Evolutionary conservation across 768 basidiomycete genomes (phyloP).

Genomic region (Leucocoprinus sp.): DNA sequence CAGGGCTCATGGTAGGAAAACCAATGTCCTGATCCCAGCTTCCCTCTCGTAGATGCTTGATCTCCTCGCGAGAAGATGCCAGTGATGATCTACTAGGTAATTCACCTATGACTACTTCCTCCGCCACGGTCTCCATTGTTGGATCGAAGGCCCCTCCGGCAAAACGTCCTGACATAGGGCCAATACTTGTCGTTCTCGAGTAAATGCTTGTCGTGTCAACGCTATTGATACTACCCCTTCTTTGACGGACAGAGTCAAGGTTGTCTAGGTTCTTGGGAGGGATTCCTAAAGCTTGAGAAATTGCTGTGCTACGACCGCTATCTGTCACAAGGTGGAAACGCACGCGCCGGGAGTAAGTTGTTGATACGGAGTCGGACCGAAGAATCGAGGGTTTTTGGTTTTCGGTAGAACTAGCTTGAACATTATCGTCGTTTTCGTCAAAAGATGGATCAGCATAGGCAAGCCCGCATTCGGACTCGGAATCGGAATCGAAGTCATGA

Average conservation of each 20-base stretch:
- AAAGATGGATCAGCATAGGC: conserved; percentile 45
- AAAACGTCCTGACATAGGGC: conserved; percentile 2
- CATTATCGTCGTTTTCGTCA: conserved; percentile 25
- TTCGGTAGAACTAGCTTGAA: conserved; percentile 6
- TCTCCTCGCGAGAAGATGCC: conserved; percentile 4
- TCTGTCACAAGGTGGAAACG: not conserved
- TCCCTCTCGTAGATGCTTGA: not conserved
- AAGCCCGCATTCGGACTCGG: conserved; percentile 36
- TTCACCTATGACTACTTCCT: conserved; percentile 14
- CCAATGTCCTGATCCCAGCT: conserved; percentile 3
- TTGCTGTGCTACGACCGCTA: conserved; percentile 15
- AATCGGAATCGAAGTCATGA: conserved; percentile 29
- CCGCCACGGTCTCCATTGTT: conserved; percentile 13
- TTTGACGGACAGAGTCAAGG: conserved; percentile 26
- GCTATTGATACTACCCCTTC: conserved; percentile 24
- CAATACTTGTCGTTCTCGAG: conserved; percentile 20
- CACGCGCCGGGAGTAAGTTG: conserved; percentile 7
- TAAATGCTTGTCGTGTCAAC: conserved; percentile 23
- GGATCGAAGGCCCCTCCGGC: conserved; percentile 10
- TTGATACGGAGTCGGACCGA: conserved; percentile 10
- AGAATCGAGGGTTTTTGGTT: conserved; percentile 6
- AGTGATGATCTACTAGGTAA: conserved; percentile 16
- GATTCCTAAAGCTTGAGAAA: conserved; percentile 37
- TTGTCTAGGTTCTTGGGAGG: conserved; percentile 32
- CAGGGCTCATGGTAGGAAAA: conserved; percentile 9